Base-by-base conservation (phyloP, 1,284 basidiomycete species). In the Ustilago vetiveriae region DNA sequence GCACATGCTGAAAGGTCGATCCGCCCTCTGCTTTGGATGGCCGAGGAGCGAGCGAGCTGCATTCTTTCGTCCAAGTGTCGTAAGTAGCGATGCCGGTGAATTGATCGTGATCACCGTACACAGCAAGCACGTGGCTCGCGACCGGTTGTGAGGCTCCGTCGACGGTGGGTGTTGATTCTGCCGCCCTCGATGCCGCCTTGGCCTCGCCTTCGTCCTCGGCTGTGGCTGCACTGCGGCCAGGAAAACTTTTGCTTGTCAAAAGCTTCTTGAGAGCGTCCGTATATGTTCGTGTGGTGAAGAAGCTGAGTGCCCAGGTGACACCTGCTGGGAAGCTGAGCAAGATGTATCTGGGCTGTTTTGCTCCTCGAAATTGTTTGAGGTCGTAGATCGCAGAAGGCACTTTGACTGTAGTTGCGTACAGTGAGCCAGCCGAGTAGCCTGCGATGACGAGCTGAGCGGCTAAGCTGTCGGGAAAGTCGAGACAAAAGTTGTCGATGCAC, bases 311-410 rank as follows among this genome's bases (percentile, higher is more conserved):
- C 72, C 72, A 74, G 4, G 55, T 51, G 14, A 74, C 64, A 22
- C 59, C 68, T 10, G 65, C 59, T 0, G 72, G 72, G 32, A 72
- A 74, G 39, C 64, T 72, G 32, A 74, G 19, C 21, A 74, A 43
- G 16, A 74, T 30, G 45, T 71, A 74, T 23, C 55, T 36, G 14
- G 59, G 67, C 32, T 43, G 64, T 13, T 35, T 43, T 8, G 44
- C 67, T 13, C 37, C 47, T 39, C 50, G 36, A 14, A 69, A 69
- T 27, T 63, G 65, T 13, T 45, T 51, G 11, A 45, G n/a, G 17
- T 59, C 66, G 27, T 64, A 59, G 3, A 60, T 24, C 5, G 40
- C 22, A 2, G 30, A 16, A 3, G 40, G 35, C 4, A 54, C 46
- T 0, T 39, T 43, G 27, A 71, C 53, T 13, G 56, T 65, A 38